Percentiles rank a stretch among this genome's conserved stretches.
These are phyloP conservation scores for Backusella westeae DNA, from an alignment of 192 early-diverging fungal genomes.

Conservation along the genomic window DNA sequence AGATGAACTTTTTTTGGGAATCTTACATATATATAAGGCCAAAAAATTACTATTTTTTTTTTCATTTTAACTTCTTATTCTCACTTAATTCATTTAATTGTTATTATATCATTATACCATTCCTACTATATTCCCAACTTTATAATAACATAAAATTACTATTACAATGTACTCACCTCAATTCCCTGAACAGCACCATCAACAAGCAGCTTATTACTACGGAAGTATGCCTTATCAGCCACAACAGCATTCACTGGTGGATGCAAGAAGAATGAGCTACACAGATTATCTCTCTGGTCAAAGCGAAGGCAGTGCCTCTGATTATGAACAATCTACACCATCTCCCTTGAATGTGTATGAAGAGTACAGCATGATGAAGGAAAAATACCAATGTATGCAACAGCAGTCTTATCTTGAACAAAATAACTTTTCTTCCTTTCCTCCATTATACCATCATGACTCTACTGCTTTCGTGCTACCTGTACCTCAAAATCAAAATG, in stretches of 20 bases:
- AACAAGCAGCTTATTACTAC: neutral
- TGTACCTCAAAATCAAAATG: neutral
- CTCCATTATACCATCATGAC: neutral
- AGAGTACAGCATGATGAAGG: constrained; percentile 8
- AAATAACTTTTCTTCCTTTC: neutral
- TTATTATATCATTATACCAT: neutral
- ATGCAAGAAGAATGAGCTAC: constrained; percentile 24
- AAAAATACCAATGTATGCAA: neutral
- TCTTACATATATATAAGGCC: too few species aligned
- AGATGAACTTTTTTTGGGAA: neutral
- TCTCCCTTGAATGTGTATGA: constrained; percentile 32
- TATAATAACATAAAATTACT: neutral
- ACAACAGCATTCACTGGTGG: neutral
- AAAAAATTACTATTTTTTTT: neutral
- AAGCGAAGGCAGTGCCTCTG: constrained; percentile 26
- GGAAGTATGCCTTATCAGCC: neutral
- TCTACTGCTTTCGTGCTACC: neutral
- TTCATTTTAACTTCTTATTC: neutral
- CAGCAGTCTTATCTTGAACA: constrained; percentile 14
- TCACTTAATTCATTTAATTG: neutral
- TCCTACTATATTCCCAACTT: neutral
- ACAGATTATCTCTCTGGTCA: constrained; percentile 28
- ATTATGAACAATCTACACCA: constrained; percentile 30
- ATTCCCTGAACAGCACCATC: neutral
- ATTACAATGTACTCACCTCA: neutral